Conservation (phyloP, 228 moss, liverwort and hornwort genomes). For the Sphagnum fallax region DNA sequence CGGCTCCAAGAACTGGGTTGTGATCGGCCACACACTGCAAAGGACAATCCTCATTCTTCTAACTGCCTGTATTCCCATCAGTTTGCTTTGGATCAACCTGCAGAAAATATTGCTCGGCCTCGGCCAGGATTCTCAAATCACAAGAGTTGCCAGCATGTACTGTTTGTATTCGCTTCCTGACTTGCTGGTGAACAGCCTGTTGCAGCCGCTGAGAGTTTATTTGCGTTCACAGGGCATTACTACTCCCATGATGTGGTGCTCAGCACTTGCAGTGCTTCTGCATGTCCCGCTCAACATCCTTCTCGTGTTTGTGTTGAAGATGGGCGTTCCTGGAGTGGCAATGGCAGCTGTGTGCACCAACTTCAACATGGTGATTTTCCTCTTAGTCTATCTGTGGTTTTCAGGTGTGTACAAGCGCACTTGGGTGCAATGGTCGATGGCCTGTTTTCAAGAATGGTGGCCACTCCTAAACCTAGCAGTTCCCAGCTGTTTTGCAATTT, state of each 20-base stretch:
- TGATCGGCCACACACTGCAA: constrained; percentile 77
- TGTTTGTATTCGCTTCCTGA: constrained; percentile 82
- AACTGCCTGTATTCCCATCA: constrained; percentile 60
- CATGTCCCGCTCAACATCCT: constrained; percentile 82
- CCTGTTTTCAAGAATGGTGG: constrained; percentile 67
- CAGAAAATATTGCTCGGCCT: constrained; percentile 52
- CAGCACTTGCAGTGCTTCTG: constrained; percentile 69
- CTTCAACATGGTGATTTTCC: constrained; percentile 88
- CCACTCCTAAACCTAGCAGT: constrained; percentile 66
- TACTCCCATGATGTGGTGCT: constrained; percentile 93
- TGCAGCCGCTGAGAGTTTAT: constrained; percentile 81
- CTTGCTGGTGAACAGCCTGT: constrained; percentile 65
- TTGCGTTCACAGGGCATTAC: constrained; percentile 81
- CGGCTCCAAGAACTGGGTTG: constrained; percentile 70
- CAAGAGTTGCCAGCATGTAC: constrained; percentile 60
- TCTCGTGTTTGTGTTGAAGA: constrained; percentile 67
- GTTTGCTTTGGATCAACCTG: constrained; percentile 74
- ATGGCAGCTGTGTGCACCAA: constrained; percentile 84
- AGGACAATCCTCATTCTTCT: constrained; percentile 88
- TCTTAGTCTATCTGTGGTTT: constrained; percentile 64
- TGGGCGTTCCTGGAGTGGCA: constrained; percentile 85
- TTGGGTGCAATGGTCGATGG: constrained; percentile 77
- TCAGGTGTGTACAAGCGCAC: constrained; percentile 68
- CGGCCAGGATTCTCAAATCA: constrained; percentile 66
- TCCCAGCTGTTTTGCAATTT: constrained; percentile 79